phyloP scores from a whole-genome alignment of 352 stramenopile species.

The Pythium dissimile region DNA sequence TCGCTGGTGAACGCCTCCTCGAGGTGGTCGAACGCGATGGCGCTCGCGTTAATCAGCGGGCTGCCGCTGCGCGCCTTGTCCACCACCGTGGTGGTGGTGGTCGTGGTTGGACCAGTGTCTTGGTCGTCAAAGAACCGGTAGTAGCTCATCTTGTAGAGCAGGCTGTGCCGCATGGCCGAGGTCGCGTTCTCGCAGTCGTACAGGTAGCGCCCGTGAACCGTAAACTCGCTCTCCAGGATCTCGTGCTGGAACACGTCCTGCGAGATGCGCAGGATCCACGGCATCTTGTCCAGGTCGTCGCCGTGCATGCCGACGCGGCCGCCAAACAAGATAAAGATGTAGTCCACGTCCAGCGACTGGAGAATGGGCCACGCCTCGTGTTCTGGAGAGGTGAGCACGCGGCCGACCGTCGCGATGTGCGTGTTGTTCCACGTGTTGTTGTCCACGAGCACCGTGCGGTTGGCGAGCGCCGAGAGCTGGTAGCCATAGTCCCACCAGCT shows the following conservation, averaged over 20 bases:
- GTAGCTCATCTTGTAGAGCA: constrained; percentile 93
- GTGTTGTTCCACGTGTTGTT: constrained; percentile 98
- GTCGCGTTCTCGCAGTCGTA: constrained; percentile 63
- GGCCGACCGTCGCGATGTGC: constrained; percentile 93
- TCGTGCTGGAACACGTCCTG: constrained; percentile 81
- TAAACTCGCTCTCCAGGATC: constrained; percentile 84
- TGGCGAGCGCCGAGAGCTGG: constrained; percentile 76
- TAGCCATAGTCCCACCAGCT: constrained; percentile 89
- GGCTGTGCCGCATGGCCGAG: constrained; percentile 75
- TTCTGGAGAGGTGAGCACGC: constrained; percentile 68
- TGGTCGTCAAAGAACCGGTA: constrained; percentile 56
- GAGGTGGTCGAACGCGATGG: constrained; percentile 80
- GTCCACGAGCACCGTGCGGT: constrained; percentile 88
- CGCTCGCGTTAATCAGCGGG: constrained; percentile 43
- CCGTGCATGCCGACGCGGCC: constrained; percentile 62
- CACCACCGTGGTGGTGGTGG: not conserved
- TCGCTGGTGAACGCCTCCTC: constrained; percentile 92
- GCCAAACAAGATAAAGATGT: constrained; percentile 77
- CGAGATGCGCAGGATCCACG: constrained; percentile 92
- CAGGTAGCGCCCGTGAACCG: constrained; percentile 64
- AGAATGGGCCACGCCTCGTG: constrained; percentile 70
- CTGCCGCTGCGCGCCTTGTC: constrained; percentile 26
- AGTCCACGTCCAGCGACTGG: constrained; percentile 73
- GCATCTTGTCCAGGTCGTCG: constrained; percentile 92
- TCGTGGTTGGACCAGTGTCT: not conserved